Percentiles rank a stretch among this genome's conserved stretches.
These are phyloP conservation scores for Ophiorrhiza pumila DNA, from an alignment of 257 asterid species.

Conservation along the genomic window DNA sequence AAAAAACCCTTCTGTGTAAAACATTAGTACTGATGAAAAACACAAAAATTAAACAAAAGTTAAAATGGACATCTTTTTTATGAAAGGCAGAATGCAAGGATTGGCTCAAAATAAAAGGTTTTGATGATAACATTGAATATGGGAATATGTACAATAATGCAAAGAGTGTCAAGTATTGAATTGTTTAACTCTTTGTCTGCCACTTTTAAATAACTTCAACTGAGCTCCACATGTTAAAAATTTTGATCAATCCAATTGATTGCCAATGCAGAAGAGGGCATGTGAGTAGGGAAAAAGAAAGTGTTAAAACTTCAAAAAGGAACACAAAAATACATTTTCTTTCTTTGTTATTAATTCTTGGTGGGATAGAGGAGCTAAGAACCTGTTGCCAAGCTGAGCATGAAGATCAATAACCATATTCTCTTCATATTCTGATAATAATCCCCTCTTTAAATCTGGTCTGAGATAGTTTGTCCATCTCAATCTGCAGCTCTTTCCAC, in stretches of 20 bases:
- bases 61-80: neutral
- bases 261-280: slow-evolving; percentile 1
- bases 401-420: slow-evolving; percentile 95
- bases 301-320: neutral
- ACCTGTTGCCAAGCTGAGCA: slow-evolving; percentile 98
- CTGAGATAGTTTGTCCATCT: slow-evolving; percentile 94
- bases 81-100: neutral
- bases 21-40: neutral
- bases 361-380: neutral
- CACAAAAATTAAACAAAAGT: neutral
- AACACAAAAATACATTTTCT: neutral
- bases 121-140: slow-evolving; percentile 21
- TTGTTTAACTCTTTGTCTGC: slow-evolving; percentile 25
- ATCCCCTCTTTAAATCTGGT: slow-evolving; percentile 92
- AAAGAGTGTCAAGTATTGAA: slow-evolving; percentile 19
- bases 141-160: slow-evolving; percentile 6
- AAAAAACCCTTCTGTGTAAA: neutral
- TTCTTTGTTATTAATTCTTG: neutral
- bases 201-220: slow-evolving; percentile 22
- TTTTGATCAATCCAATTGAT: neutral
- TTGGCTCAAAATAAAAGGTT: neutral
- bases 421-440: slow-evolving; percentile 82
- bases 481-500: slow-evolving; percentile 94
- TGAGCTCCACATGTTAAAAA: slow-evolving; percentile 16
- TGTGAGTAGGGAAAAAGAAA: neutral